Base-by-base conservation (phyloP, 2,329 filamentous ascomycete species). In the Sclerotinia nivalis region DNA sequence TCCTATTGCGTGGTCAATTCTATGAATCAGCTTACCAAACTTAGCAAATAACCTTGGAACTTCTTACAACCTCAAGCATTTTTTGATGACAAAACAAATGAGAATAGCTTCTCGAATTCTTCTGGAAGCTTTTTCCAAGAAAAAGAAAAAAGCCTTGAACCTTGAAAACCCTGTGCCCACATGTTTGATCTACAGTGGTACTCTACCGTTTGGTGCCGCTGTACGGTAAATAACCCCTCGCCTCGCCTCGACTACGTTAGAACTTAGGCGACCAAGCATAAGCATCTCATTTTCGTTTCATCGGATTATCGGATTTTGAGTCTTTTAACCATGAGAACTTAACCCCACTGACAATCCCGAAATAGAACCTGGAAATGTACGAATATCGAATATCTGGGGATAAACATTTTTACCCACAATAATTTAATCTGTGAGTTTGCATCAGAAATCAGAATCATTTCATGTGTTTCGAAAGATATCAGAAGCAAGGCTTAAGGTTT, bases 131-230 rank as follows among this genome's bases (percentile, higher is more conserved):
- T 64, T 64, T 28, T 64, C 45, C 15, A 50, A 13, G 25, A 49
- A 62, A 12, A 15, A 13, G 13, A 15, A 5, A 43, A 64, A 25
- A 43, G 2, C 60, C 45, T 50, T 64, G 60, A 49, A 50, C 28
- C 31, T 50, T 64, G 60, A 64, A 43, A 64, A 50, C 60, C 45
- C 31, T 50, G 60, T 34, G 60, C 60, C 60, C 60, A 64, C 60
- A 64, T 64, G 45, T 64, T 64, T 64, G 60, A 64, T 64, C 31
- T 64, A 64, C 61, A 52, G 61, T 64, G 31, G 47, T 64, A 50
- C 45, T 62, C 2, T 49, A 18, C 59, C 59, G 43, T 62, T 62
- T 50, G 47, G 40, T 50, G 45, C 60, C 60, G 60, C 45, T 22
- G 28, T 62, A 25, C 31, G 60, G 45, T 50, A 64, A 40, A 52